Base-by-base conservation (phyloP, 345 rosid genomes). In the Hypericum androsaemum region DNA sequence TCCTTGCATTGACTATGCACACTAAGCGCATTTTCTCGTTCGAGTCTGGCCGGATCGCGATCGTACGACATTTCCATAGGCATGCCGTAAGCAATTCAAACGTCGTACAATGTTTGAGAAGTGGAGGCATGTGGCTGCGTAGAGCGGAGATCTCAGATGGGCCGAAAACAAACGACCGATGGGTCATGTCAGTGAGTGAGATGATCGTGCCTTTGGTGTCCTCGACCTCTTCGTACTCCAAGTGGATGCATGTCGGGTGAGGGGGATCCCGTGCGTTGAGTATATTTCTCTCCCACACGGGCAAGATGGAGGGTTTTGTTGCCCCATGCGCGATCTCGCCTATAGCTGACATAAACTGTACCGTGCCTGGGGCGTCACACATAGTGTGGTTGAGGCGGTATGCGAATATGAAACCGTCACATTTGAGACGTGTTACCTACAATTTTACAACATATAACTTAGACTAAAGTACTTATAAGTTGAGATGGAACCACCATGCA, bases 51-150 rank as follows among this genome's bases (percentile, higher is more conserved):
- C 50, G 54, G 12, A 54, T 54, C 0, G 73, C 69, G 0, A 59
- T 38, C 0, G 62, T 55, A 6, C 73, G 69, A 7, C 65, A 69
- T 37, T 62, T 65, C 73, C 69, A 69, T 10, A 64, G 37, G 15
- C 16, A 64, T 0, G 65, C 64, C 7, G 62, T 28, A 5, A 69
- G 40, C 15, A 55, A 15, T 14, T 64, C 69, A 10, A 63, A 64
- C 8, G 39, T n/a, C 41, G 65, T 17, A 13, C 52, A 63, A 6
- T 10, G 5, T 5, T 28, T 39, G 3, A 36, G 72, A n/a, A n/a
- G 53, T 1, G 37, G 58, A 35, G 65, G 65, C 4, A 55, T 6
- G 6, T 8, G 16, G n/a, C 10, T 37, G 17, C 65, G 52, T 8
- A 63, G 45, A 7, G 57, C n/a, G 5, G 32, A 37, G 6, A 65